Percentiles rank a stretch among this genome's conserved stretches.
Evolutionary conservation across 73 alveolate species (phyloP).

Genomic region (Halteria grandinella): DNA sequence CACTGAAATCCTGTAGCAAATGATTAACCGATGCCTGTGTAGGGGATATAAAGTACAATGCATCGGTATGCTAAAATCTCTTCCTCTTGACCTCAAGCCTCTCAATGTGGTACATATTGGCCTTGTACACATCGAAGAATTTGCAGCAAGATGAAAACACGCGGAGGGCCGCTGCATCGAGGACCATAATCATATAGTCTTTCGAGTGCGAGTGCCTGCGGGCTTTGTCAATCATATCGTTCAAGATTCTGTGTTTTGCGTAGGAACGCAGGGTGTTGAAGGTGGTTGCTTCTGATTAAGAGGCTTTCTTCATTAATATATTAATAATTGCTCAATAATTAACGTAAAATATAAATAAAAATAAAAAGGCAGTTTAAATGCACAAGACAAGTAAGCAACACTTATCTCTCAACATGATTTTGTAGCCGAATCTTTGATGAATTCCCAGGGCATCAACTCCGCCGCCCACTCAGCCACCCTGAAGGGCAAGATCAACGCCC

Average conservation of each 20-base stretch:
- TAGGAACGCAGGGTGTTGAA: slow-evolving; percentile 40
- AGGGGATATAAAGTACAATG: slow-evolving; percentile 65
- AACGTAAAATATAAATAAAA: background rate
- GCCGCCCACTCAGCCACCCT: slow-evolving; percentile 58
- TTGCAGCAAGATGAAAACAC: slow-evolving; percentile 58
- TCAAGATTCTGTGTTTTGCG: slow-evolving; percentile 55
- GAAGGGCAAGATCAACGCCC: slow-evolving; percentile 49
- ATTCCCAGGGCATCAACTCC: slow-evolving; percentile 32
- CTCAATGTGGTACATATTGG: slow-evolving; percentile 58
- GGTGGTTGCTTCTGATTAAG: background rate
- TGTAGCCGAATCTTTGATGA: slow-evolving; percentile 31
- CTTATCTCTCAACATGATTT: background rate
- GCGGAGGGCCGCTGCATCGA: slow-evolving; percentile 50
- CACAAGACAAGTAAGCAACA: too few relatives aligned
- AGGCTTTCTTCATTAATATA: background rate
- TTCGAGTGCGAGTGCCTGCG: slow-evolving; percentile 19
- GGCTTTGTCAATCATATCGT: slow-evolving; percentile 57
- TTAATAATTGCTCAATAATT: background rate
- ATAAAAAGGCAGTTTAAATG: background rate
- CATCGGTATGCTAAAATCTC: slow-evolving; percentile 59
- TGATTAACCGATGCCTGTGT: background rate
- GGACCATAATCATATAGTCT: slow-evolving; percentile 47
- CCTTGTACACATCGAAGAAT: slow-evolving; percentile 44
- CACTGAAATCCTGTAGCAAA: slow-evolving; percentile 50
- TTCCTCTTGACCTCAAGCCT: slow-evolving; percentile 54